phyloP scores from a whole-genome alignment of 768 basidiomycete genomes.

The Neoboletus magnificus region DNA sequence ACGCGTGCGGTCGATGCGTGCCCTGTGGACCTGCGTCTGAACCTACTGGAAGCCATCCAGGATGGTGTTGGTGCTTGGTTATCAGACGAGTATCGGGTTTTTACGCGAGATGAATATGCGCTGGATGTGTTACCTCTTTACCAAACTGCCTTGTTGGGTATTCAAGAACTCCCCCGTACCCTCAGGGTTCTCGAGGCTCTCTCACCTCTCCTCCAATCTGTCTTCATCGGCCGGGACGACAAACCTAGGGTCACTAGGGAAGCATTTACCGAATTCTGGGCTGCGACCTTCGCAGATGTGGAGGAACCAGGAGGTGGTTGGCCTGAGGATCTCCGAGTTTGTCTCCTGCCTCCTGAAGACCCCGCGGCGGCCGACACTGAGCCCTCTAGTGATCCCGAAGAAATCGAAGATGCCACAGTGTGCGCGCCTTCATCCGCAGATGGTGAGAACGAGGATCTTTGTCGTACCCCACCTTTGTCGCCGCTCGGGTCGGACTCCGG shows the following conservation, averaged over 20 bases:
- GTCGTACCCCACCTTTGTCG: conserved; percentile 10
- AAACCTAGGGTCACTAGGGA: conserved; percentile 44
- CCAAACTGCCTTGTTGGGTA: conserved; percentile 50
- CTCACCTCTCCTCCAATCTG: conserved; percentile 52
- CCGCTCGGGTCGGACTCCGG: not conserved
- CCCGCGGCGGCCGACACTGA: conserved; percentile 10
- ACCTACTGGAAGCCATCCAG: conserved; percentile 47
- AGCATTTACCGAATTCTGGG: conserved; percentile 65
- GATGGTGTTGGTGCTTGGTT: conserved; percentile 63
- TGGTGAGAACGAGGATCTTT: conserved; percentile 4
- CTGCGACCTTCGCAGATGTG: conserved; percentile 39
- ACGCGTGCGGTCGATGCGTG: conserved; percentile 53
- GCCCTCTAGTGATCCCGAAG: conserved; percentile 26
- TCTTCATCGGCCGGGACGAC: conserved; percentile 50
- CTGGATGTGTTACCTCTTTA: conserved; percentile 65
- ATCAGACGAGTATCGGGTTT: conserved; percentile 50
- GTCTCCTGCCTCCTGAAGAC: conserved; percentile 21
- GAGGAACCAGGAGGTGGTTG: conserved; percentile 49
- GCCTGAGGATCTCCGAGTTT: conserved; percentile 45
- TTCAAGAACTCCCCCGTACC: conserved; percentile 45
- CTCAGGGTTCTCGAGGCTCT: conserved; percentile 44
- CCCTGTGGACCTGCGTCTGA: conserved; percentile 44
- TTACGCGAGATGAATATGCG: conserved; percentile 52
- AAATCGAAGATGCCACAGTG: conserved; percentile 13
- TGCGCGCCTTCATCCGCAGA: conserved; percentile 2